A percentile compares a stretch with the other conserved stretches of the same genome.
These are phyloP conservation scores for Xylariaceae sp. DNA, from an alignment of 2,329 filamentous ascomycete genomes.

Conservation along the genomic window DNA sequence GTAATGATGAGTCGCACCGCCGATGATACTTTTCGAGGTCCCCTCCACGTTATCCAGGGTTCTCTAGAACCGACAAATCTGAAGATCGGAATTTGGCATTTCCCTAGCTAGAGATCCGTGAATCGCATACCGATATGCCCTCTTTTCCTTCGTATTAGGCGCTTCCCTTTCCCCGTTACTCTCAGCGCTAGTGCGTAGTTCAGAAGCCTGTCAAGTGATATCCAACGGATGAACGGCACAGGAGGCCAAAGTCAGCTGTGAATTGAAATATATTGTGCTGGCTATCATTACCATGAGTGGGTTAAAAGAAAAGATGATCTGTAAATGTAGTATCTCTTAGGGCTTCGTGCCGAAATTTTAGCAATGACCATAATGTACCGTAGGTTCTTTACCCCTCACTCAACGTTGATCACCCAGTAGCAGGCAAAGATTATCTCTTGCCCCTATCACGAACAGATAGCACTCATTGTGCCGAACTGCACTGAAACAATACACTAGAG, in stretches of 20 bases:
- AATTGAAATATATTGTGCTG: slow-evolving; percentile 4
- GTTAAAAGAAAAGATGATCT: background rate
- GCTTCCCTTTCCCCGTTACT: too few species aligned
- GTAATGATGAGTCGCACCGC: too few species aligned
- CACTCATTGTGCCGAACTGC: background rate
- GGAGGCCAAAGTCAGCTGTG: too few species aligned
- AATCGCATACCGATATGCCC: too few species aligned
- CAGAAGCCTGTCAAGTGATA: slow-evolving; percentile 1
- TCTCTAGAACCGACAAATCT: background rate
- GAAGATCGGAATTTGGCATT: background rate
- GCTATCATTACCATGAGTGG: slow-evolving; percentile 5
- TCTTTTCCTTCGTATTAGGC: too few species aligned
- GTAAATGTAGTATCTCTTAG: background rate
- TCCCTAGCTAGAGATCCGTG: background rate
- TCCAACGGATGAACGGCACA: too few species aligned
- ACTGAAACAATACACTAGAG: slow-evolving; percentile 24
- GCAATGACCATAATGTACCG: slow-evolving; percentile 7
- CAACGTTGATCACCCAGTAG: background rate
- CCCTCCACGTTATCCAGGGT: background rate
- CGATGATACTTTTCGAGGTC: background rate
- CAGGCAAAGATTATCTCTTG: background rate
- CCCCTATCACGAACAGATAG: slow-evolving; percentile 3
- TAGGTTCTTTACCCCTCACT: slow-evolving; percentile 15
- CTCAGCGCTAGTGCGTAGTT: too few species aligned
- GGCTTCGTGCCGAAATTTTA: background rate